Evolutionary conservation across 208 protist species (phyloP), one percentile per base, ranked within the genome.

Genomic region (Cochliopodium minus): DNA sequence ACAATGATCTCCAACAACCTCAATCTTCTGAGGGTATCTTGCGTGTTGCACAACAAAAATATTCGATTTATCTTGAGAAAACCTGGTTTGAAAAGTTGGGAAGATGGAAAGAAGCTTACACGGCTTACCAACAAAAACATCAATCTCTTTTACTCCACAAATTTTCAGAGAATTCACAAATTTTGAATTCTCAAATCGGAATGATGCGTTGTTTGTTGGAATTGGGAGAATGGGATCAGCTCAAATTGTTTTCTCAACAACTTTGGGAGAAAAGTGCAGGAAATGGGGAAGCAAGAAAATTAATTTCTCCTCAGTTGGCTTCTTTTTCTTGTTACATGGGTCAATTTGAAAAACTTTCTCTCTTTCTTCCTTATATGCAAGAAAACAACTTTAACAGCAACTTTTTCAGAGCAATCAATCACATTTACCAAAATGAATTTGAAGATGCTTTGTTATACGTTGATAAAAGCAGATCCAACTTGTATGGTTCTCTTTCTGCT

Each of bases 1-100:
- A 91, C 67, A 96, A 98, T 72, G 74, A 96, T 54, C 74, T 99
- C 17, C 87, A 94, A 35, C 90, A 94, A 63, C 82, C 89, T 7
- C 90, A 97, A 67, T 94, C 93, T 38, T 93, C 94, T 0, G 78
- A 85, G 64, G 92, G 92, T 52, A 82, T 96, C 29, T 75, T 97
- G 9, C 80, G 82, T 54, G 95, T 90, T 63, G 88, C 93, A 35
- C 74, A 89, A 67, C 63, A 76, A 47, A 81, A 90, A 62, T 85
- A 86, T 59, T 77, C 69, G 20, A 73, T 79, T 49, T 62, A 87
- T 49, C 82, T 79, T 13, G 22, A 70, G 25, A 33, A 51, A 17
- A 50, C 42, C 2, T 47, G 62, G 39, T 85, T 90, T 45, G 79
- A 90, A 61, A 97, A 98, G 71, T 70, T 99, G 35, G 80, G 94